phyloP scores from a whole-genome alignment of 768 basidiomycete genomes.

The Tricholoma flavovirens region DNA sequence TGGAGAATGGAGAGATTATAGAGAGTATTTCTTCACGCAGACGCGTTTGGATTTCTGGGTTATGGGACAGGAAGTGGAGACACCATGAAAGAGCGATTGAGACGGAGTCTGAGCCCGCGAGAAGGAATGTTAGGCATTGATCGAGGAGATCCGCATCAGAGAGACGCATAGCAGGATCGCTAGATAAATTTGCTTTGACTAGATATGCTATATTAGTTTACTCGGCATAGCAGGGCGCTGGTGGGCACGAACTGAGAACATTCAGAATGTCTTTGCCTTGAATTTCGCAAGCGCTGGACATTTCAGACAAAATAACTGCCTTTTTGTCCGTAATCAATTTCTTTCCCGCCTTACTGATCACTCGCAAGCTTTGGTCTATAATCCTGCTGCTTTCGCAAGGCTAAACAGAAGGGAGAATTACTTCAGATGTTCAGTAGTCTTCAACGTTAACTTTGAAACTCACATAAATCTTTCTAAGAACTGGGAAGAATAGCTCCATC shows the following conservation, averaged over 20 bases:
- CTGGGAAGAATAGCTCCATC: slow-evolving; percentile 41
- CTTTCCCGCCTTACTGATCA: slow-evolving; percentile 37
- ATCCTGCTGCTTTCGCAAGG: slow-evolving; percentile 34
- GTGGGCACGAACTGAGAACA: slow-evolving; percentile 36
- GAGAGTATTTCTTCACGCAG: slow-evolving; percentile 47
- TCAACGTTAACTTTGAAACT: slow-evolving; percentile 11
- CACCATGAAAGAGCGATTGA: slow-evolving; percentile 54
- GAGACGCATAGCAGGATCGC: slow-evolving; percentile 37
- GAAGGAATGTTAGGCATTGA: slow-evolving; percentile 60
- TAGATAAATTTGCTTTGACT: slow-evolving; percentile 60
- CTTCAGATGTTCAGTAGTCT: neutral
- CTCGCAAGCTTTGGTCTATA: slow-evolving; percentile 31
- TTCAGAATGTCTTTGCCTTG: slow-evolving; percentile 44
- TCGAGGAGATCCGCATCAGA: slow-evolving; percentile 59
- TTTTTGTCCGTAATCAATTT: slow-evolving; percentile 41
- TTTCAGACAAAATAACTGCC: slow-evolving; percentile 28
- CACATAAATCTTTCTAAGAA: slow-evolving; percentile 40
- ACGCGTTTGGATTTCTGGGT: slow-evolving; percentile 48
- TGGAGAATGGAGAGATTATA: slow-evolving; percentile 9
- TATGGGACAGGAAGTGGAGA: slow-evolving; percentile 47
- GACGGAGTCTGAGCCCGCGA: slow-evolving; percentile 59
- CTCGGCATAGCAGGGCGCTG: neutral
- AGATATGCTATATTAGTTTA: slow-evolving; percentile 1
- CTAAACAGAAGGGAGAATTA: slow-evolving; percentile 22
- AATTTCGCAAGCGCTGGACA: slow-evolving; percentile 22